Percentiles rank a stretch among this genome's conserved stretches.
Conservation (phyloP, 2,329 filamentous ascomycete species). For the Fusarium napiforme region DNA sequence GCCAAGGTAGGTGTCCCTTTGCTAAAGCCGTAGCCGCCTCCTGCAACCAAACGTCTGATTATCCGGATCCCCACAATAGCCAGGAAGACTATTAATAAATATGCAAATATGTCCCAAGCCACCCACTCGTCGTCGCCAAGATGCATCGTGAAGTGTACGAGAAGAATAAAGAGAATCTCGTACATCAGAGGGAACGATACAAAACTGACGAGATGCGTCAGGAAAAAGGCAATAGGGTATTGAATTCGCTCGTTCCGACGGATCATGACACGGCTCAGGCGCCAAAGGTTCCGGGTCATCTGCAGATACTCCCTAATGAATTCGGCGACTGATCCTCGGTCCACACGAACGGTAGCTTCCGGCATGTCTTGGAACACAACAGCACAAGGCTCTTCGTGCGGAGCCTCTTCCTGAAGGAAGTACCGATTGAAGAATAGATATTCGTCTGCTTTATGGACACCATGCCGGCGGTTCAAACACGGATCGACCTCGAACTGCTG, state of each 20-base stretch:
- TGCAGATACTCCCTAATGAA: slow-evolving; percentile 18
- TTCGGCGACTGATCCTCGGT: neutral
- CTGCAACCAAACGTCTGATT: neutral
- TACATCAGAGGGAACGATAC: slow-evolving; percentile 9
- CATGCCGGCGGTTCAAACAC: slow-evolving; percentile 13
- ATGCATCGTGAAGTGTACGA: neutral
- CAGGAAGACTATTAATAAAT: neutral
- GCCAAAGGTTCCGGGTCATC: slow-evolving; percentile 5
- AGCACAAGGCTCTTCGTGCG: neutral
- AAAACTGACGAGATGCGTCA: slow-evolving; percentile 6
- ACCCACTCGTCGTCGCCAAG: neutral
- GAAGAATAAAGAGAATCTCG: neutral
- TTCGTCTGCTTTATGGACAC: slow-evolving; percentile 22
- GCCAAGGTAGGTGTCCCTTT: neutral
- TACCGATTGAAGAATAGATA: slow-evolving; percentile 24
- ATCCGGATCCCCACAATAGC: neutral
- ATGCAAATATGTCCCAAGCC: neutral
- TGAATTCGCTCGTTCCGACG: neutral
- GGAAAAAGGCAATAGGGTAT: neutral
- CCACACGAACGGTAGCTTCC: neutral
- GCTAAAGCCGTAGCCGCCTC: neutral
- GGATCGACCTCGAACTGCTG: slow-evolving; percentile 21
- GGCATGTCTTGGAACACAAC: slow-evolving; percentile 19
- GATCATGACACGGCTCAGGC: slow-evolving; percentile 8
- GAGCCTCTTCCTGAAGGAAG: slow-evolving; percentile 8